phyloP scores from a whole-genome alignment of 306 rosid genomes.

The Sicyos edulis region DNA sequence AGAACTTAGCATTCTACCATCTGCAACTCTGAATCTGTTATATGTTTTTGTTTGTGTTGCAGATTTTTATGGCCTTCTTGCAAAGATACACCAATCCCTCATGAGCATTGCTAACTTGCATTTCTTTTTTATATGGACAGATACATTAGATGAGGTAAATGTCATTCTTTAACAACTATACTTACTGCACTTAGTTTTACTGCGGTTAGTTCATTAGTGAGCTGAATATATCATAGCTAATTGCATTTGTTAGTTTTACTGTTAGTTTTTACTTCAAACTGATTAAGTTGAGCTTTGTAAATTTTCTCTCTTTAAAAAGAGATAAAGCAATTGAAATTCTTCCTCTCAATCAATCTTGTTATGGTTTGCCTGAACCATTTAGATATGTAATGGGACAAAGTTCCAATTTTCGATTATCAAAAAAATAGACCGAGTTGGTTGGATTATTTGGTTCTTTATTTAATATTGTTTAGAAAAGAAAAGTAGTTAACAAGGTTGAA shows the following conservation, averaged over 20 bases:
- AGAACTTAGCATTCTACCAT: not conserved
- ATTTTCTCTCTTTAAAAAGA: too few relatives aligned
- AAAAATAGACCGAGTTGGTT: too few relatives aligned
- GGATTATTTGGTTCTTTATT: too few relatives aligned
- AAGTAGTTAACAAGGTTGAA: too few relatives aligned
- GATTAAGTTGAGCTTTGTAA: too few relatives aligned
- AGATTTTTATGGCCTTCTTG: not conserved
- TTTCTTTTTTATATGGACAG: not conserved
- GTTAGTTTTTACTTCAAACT: too few relatives aligned
- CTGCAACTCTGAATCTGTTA: not conserved
- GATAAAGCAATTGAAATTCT: too few relatives aligned
- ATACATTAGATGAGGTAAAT: conserved; percentile 1
- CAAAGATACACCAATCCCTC: not conserved
- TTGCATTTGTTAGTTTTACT: not conserved
- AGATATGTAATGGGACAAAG: too few relatives aligned
- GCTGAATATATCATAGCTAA: not conserved
- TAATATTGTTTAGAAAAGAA: too few relatives aligned
- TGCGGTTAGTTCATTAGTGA: not conserved
- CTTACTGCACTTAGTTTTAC: not conserved
- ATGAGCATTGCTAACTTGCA: not conserved
- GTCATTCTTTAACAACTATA: not conserved
- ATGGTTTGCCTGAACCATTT: too few relatives aligned
- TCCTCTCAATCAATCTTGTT: too few relatives aligned
- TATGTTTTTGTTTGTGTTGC: not conserved
- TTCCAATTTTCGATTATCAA: too few relatives aligned